Evolutionary conservation across 164 flowering plant species (phyloP), one percentile per base, ranked within the genome.

Genomic region (Amborella trichopoda): DNA sequence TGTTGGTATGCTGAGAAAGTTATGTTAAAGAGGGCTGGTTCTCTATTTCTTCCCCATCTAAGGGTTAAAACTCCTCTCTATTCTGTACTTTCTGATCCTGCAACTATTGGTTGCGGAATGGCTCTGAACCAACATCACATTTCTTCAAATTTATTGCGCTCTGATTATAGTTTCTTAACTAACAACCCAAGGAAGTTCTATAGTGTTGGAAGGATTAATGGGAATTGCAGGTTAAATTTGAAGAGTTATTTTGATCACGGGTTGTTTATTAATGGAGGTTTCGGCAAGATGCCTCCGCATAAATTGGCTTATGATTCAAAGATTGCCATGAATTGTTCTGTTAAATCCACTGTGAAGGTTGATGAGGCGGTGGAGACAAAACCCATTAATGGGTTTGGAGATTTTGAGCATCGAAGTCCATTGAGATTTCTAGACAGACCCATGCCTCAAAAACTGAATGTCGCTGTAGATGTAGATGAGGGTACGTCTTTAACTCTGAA

Each of bases 401-500:
- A 47, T 0, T 43, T 36, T 32, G 53, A 67, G 28, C 55, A 61
- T 20, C 77, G 80, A n/a, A 67, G 53, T 22, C 60, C 59, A n/a
- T 49, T 55, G 22, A 60, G 72, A 14, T 61, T 62, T 44, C 52
- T 52, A 8, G 63, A 53, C 16, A 70, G 30, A 8, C 46, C 49
- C 16, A 26, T 41, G 44, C 58, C 59, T 28, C 71, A 71, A 20
- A 82, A 78, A 55, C 26, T 80, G 3, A 71, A 68, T n/a, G 89
- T 86, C 28, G 96, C 93, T 6, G 93, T 86, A 44, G 95, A 86
- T 56, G 76, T 86, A 11, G 95, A 86, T 49, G 95, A 86, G 68
- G 95, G 95, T 78, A 74, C n/a, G n/a, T n/a, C n/a, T n/a, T n/a
- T n/a, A n/a, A n/a, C n/a, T n/a, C n/a, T n/a, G n/a, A n/a, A n/a